Conservation (phyloP, 1,284 basidiomycete genomes). For the Apiotrichum brassicae region DNA sequence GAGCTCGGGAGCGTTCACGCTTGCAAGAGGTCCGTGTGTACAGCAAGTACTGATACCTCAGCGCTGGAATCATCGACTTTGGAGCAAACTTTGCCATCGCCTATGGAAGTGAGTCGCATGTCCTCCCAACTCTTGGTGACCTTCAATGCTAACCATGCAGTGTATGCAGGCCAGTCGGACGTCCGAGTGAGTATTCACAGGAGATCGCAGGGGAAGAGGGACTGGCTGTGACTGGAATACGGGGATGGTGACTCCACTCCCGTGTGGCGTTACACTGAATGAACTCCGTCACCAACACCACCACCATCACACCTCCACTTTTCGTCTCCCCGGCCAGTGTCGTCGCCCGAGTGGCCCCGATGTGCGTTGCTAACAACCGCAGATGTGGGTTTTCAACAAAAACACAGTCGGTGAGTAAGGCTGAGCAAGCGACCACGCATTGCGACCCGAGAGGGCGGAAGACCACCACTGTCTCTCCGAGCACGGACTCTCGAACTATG, state of each 20-base stretch:
- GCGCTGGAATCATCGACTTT: slow-evolving; percentile 34
- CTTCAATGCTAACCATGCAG: slow-evolving; percentile 11
- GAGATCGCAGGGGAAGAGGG: background rate
- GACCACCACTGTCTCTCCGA: too few species aligned
- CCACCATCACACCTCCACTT: background rate
- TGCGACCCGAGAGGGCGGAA: too few species aligned
- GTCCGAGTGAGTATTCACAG: slow-evolving; percentile 15
- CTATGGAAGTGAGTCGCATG: slow-evolving; percentile 34
- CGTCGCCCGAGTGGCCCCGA: too few species aligned
- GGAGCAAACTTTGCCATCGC: slow-evolving; percentile 47
- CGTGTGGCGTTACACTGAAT: too few species aligned
- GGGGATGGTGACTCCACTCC: too few species aligned
- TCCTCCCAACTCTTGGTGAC: too few species aligned
- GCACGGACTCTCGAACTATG: background rate
- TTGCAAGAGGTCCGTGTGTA: too few species aligned
- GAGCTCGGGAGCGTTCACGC: background rate
- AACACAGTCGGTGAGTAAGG: slow-evolving; percentile 34
- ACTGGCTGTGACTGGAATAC: background rate
- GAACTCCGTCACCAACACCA: background rate
- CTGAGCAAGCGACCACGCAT: too few species aligned
- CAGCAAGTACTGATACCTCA: background rate
- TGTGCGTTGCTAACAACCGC: slow-evolving; percentile 1
- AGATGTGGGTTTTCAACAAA: slow-evolving; percentile 45
- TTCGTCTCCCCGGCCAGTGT: too few species aligned
- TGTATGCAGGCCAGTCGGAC: slow-evolving; percentile 37